These are phyloP conservation scores for Exophiala aquamarina DNA, from an alignment of 2,329 filamentous ascomycete genomes.

Conservation along the genomic window DNA sequence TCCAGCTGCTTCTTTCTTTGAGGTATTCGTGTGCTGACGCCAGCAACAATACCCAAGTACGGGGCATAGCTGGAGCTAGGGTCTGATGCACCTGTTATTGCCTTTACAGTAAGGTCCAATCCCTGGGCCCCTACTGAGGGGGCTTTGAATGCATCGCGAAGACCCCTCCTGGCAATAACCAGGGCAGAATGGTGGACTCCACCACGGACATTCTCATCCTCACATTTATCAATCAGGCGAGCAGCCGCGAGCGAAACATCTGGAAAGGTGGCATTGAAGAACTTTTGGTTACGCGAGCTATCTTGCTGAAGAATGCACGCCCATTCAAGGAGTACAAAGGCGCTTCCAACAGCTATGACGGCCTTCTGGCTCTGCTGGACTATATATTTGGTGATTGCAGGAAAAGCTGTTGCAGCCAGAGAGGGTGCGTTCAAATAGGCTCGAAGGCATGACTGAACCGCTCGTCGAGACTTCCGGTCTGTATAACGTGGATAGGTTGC, in stretches of 20 bases:
- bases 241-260: slow-evolving; percentile 70
- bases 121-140: slow-evolving; percentile 59
- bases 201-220: slow-evolving; percentile 63
- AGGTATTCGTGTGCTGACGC: slow-evolving; percentile 74
- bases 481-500: slow-evolving; percentile 83
- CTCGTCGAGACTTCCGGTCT: slow-evolving; percentile 79
- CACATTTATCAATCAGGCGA: slow-evolving; percentile 73
- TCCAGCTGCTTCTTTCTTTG: slow-evolving; percentile 63
- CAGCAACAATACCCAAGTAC: slow-evolving; percentile 81
- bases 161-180: slow-evolving; percentile 73
- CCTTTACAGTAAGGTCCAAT: slow-evolving; percentile 62
- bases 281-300: slow-evolving; percentile 59
- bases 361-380: slow-evolving; percentile 73
- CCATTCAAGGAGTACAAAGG: slow-evolving; percentile 91
- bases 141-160: slow-evolving; percentile 70
- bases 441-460: slow-evolving; percentile 76
- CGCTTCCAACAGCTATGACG: slow-evolving; percentile 73
- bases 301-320: slow-evolving; percentile 75
- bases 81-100: slow-evolving; percentile 67
- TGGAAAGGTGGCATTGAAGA: slow-evolving; percentile 53
- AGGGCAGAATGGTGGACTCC: slow-evolving; percentile 72
- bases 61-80: slow-evolving; percentile 69
- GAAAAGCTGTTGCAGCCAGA: slow-evolving; percentile 39
- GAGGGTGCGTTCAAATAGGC: slow-evolving; percentile 62
- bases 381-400: slow-evolving; percentile 61